These are phyloP conservation scores for Scedosporium apiospermum DNA, from an alignment of 2,329 filamentous ascomycete species.

Conservation along the genomic window DNA sequence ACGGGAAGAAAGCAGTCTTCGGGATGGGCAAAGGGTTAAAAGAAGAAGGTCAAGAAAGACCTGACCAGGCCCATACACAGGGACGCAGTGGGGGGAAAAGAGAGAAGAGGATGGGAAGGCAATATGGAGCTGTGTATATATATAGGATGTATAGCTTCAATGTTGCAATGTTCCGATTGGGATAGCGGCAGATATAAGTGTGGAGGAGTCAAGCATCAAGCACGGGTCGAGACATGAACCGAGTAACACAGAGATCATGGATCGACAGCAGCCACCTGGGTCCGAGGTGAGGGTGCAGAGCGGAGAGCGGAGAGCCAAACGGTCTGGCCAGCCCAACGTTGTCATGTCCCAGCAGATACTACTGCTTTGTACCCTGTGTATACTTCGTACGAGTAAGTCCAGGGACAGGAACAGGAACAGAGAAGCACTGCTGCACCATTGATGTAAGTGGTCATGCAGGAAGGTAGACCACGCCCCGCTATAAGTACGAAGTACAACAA, in stretches of 20 bases:
- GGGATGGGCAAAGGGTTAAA: not conserved
- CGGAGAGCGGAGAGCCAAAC: not conserved
- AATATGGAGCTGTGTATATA: conserved; percentile 4
- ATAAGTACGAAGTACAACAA: not conserved
- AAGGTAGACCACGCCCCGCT: not conserved
- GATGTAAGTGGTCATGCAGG: not conserved
- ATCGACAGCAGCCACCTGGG: not conserved
- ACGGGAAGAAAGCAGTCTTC: not conserved
- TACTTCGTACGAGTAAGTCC: too few species aligned
- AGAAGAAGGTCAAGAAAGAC: not conserved
- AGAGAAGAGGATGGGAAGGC: not conserved
- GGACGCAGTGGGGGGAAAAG: not conserved
- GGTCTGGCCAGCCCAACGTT: not conserved
- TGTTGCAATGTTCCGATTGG: not conserved
- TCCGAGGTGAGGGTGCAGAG: not conserved
- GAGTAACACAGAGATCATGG: conserved; percentile 4
- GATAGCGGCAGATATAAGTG: not conserved
- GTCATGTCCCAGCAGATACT: not conserved
- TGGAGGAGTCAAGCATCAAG: conserved; percentile 1
- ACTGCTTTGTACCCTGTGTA: too few species aligned
- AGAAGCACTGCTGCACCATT: not conserved
- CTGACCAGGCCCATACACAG: not conserved
- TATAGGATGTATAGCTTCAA: not conserved
- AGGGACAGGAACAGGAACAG: not conserved
- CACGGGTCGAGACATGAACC: not conserved